These are phyloP conservation scores for Xanthoceras sorbifolium DNA, from an alignment of 345 rosid genomes.

Conservation along the genomic window DNA sequence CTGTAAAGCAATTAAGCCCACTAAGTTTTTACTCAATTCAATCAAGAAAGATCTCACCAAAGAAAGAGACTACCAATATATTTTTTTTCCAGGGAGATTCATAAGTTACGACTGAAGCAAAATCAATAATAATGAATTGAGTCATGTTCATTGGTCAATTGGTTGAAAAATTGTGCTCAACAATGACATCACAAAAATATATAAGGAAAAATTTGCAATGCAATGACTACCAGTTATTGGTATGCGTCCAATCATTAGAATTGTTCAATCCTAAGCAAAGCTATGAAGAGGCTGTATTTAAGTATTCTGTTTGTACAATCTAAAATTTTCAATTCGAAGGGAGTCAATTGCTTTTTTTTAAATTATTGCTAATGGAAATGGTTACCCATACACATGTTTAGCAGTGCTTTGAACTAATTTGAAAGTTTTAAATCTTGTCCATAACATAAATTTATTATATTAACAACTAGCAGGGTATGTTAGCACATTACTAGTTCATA, in stretches of 20 bases:
- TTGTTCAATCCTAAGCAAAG: constrained; percentile 2
- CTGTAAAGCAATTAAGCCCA: constrained; percentile 35
- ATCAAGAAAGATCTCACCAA: neutral
- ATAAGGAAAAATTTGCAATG: neutral
- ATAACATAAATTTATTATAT: neutral
- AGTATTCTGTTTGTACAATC: neutral
- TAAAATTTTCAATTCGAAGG: neutral
- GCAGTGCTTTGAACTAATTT: neutral
- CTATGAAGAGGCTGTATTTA: neutral
- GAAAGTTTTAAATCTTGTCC: neutral
- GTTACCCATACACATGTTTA: neutral
- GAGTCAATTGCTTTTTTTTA: neutral
- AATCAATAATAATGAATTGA: neutral
- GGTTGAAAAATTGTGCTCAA: neutral
- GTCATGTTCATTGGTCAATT: neutral
- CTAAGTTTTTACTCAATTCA: neutral
- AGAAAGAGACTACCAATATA: neutral
- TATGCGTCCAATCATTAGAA: neutral
- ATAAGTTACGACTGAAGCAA: neutral
- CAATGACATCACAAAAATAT: neutral
- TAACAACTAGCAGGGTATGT: neutral
- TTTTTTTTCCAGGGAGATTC: neutral
- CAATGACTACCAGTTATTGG: neutral
- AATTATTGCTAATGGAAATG: neutral
- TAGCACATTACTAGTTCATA: neutral